phyloP scores from a whole-genome alignment of 306 rosid species.

The Citrullus mucosospermus region DNA sequence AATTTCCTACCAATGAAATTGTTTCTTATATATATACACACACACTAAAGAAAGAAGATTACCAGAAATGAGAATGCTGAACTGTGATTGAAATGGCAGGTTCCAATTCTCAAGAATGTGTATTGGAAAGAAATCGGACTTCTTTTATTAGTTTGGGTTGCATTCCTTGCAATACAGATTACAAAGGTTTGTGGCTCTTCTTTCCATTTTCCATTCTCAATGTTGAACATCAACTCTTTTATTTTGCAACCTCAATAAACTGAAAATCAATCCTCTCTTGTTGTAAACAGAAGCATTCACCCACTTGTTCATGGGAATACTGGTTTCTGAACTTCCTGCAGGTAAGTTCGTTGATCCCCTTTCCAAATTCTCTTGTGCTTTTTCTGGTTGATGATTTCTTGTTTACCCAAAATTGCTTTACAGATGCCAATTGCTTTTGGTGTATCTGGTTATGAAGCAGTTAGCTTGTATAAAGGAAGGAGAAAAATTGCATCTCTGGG shows the following conservation, averaged over 20 bases:
- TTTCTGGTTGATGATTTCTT: neutral
- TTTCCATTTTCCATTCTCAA: neutral
- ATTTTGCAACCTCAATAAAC: neutral
- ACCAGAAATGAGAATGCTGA: slow-evolving; percentile 11
- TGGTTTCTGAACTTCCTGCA: slow-evolving; percentile 72
- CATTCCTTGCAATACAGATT: slow-evolving; percentile 72
- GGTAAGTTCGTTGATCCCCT: slow-evolving; percentile 19
- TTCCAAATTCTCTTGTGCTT: neutral
- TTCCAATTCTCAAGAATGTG: slow-evolving; percentile 49
- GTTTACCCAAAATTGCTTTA: slow-evolving; percentile 2
- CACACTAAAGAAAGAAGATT: neutral
- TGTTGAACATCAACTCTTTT: neutral
- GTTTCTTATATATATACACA: no score
- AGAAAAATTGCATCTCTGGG: slow-evolving; percentile 61
- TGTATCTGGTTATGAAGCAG: slow-evolving; percentile 71
- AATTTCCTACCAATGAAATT: no score
- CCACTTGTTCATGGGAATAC: slow-evolving; percentile 52
- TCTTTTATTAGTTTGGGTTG: slow-evolving; percentile 72
- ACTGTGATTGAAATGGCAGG: slow-evolving; percentile 32
- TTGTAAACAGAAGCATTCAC: slow-evolving; percentile 37
- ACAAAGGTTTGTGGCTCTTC: slow-evolving; percentile 39
- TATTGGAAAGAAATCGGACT: slow-evolving; percentile 82
- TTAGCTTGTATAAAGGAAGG: slow-evolving; percentile 54
- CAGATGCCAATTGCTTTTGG: slow-evolving; percentile 77
- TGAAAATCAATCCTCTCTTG: slow-evolving; percentile 5